Conservation (phyloP, 2,329 filamentous ascomycete species). For the Bipolaris victoriae region DNA sequence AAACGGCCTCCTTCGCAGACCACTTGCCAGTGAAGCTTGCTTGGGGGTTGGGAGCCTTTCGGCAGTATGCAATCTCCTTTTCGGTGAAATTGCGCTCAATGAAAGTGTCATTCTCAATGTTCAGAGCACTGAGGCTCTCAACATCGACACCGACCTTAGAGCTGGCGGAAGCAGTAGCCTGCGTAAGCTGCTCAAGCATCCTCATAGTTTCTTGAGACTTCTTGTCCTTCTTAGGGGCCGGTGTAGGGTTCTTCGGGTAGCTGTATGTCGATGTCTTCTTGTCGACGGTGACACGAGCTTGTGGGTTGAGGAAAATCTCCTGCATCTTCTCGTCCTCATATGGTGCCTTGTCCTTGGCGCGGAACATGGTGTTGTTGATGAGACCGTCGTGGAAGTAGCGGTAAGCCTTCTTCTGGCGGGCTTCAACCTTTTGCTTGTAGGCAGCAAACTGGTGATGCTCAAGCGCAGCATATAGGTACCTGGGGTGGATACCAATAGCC, state of each 20-base stretch:
- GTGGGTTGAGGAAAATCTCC: slow-evolving; percentile 90
- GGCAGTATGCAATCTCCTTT: slow-evolving; percentile 85
- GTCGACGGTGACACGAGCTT: slow-evolving; percentile 82
- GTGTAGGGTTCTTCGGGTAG: slow-evolving; percentile 62
- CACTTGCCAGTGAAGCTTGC: slow-evolving; percentile 94
- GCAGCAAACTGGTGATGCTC: slow-evolving; percentile 80
- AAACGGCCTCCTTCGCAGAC: slow-evolving; percentile 98
- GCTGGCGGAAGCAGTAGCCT: slow-evolving; percentile 61
- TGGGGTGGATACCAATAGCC: slow-evolving; percentile 94
- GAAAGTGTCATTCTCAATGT: slow-evolving; percentile 93
- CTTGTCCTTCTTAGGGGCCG: slow-evolving; percentile 67
- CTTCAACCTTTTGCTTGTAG: slow-evolving; percentile 88
- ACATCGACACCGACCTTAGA: slow-evolving; percentile 94
- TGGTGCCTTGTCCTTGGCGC: slow-evolving; percentile 89
- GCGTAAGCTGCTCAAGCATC: slow-evolving; percentile 78
- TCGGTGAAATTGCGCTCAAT: slow-evolving; percentile 92
- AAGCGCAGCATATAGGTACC: slow-evolving; percentile 93
- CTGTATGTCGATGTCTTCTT: slow-evolving; percentile 83
- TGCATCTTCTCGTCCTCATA: slow-evolving; percentile 88
- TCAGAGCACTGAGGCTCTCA: slow-evolving; percentile 84
- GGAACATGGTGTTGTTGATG: slow-evolving; percentile 97
- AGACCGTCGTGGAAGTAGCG: slow-evolving; percentile 97
- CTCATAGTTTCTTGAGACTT: slow-evolving; percentile 69
- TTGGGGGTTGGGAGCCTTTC: slow-evolving; percentile 76
- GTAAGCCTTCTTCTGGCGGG: slow-evolving; percentile 98